Percentiles rank a stretch among this genome's conserved stretches.
phyloP scores from a whole-genome alignment of 1,284 basidiomycete species.

The Cryptococcus neoformans region DNA sequence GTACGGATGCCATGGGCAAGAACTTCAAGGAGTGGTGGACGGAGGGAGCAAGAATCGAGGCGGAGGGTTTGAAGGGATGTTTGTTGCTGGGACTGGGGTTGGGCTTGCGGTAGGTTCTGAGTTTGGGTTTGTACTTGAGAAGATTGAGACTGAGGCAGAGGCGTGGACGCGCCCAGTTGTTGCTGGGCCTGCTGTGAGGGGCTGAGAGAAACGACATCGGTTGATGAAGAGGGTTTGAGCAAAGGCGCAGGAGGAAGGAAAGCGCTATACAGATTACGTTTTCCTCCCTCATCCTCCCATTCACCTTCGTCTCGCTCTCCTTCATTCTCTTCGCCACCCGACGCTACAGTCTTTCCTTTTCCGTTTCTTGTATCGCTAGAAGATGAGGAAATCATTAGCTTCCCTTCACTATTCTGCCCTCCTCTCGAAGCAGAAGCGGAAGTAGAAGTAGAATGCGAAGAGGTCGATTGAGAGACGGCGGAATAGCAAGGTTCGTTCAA shows the following conservation, averaged over 20 bases:
- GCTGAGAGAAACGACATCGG: neutral
- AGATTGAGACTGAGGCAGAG: too few species aligned
- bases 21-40: neutral
- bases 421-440: neutral
- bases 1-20: conserved; percentile 74
- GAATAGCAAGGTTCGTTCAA: conserved; percentile 49
- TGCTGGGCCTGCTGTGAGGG: too few species aligned
- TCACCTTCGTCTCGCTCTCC: neutral
- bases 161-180: too few species aligned
- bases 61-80: neutral
- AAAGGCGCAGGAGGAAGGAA: conserved; percentile 42
- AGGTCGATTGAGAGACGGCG: neutral
- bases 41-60: neutral
- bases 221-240: conserved; percentile 17
- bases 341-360: neutral
- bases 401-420: too few species aligned
- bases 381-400: neutral
- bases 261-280: conserved; percentile 32
- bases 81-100: neutral
- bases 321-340: too few species aligned
- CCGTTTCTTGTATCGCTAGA: neutral
- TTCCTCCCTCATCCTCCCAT: conserved; percentile 18
- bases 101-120: too few species aligned
- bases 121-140: too few species aligned
- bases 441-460: neutral